A percentile compares a stretch with the other conserved stretches of the same genome.
Evolutionary conservation across 768 basidiomycete species (phyloP).

Genomic region (Mycena metata): DNA sequence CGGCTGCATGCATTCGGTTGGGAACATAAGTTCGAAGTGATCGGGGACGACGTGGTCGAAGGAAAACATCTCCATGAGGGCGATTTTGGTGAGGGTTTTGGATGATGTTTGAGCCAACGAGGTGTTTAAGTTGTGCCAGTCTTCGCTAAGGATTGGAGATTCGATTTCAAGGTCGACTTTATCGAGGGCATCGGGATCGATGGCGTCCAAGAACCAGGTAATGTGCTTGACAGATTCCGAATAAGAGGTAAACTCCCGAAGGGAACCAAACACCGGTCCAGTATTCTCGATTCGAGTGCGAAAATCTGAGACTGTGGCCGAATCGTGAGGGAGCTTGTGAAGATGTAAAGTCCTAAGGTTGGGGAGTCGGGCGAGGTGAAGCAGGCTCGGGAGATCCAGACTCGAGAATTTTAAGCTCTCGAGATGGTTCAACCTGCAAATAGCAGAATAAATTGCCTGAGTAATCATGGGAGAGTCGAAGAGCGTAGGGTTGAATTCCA

Average conservation of each 20-base stretch:
- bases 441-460: slow-evolving; percentile 10
- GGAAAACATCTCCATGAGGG: not conserved
- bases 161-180: not conserved
- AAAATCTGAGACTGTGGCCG: not conserved
- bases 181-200: slow-evolving; percentile 15
- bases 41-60: too few species aligned
- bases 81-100: slow-evolving; percentile 2
- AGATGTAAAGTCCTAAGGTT: slow-evolving; percentile 8
- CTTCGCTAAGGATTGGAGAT: not conserved
- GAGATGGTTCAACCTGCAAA: slow-evolving; percentile 19
- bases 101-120: slow-evolving; percentile 7
- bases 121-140: slow-evolving; percentile 5
- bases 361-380: slow-evolving; percentile 23
- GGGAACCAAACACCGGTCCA: slow-evolving; percentile 12
- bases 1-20: not conserved
- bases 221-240: not conserved
- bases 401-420: not conserved
- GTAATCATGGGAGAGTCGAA: not conserved
- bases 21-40: slow-evolving; percentile 2
- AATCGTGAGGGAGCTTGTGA: not conserved
- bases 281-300: not conserved
- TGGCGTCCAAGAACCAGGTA: slow-evolving; percentile 6
- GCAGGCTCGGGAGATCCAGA: slow-evolving; percentile 15
- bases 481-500: slow-evolving; percentile 6
- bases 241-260: slow-evolving; percentile 11